Evolutionary conservation across 192 early-diverging fungal genomes (phyloP), one percentile per base, ranked within the genome.

Genomic region (Pilobolus umbonatus): DNA sequence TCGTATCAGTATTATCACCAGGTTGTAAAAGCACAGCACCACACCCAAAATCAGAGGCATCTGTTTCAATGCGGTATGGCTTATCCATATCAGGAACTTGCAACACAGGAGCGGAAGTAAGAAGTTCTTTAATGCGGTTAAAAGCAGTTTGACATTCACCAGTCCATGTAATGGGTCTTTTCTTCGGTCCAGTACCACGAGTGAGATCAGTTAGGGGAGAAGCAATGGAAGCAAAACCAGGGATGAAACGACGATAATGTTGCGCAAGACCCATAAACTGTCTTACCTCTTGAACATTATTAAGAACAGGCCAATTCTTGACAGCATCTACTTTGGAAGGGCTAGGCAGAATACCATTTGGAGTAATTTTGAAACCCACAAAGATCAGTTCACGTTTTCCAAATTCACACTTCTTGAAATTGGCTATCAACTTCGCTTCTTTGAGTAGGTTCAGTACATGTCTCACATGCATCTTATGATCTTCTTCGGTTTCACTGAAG

Each of bases 401-500:
- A n/a, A n/a, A 8, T 17, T 25, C 45, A 19, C 26, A 25, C 54
- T 55, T 55, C 43, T 32, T 57, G 55, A 10, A 39, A 34, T 49
- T 50, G 4, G 32, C 52, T 30, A 53, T 24, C n/a, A 53, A 12
- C 1, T 55, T 47, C 9, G 4, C 39, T 17, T 76, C 30, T n/a
- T n/a, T n/a, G n/a, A n/a, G n/a, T n/a, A n/a, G n/a, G n/a, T n/a
- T n/a, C n/a, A n/a, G n/a, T n/a, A n/a, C n/a, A n/a, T n/a, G n/a
- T n/a, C n/a, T n/a, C n/a, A n/a, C n/a, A n/a, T n/a, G n/a, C n/a
- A n/a, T n/a, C n/a, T n/a, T n/a, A n/a, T n/a, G n/a, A n/a, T n/a
- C n/a, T n/a, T n/a, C 67, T 3, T 15, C n/a, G 0, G 31, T 48
- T 36, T 57, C 29, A 7, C 48, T 60, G 32, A 65, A 73, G 1